phyloP scores from a whole-genome alignment of 2,329 filamentous ascomycete genomes.

The Cercospora sp. region DNA sequence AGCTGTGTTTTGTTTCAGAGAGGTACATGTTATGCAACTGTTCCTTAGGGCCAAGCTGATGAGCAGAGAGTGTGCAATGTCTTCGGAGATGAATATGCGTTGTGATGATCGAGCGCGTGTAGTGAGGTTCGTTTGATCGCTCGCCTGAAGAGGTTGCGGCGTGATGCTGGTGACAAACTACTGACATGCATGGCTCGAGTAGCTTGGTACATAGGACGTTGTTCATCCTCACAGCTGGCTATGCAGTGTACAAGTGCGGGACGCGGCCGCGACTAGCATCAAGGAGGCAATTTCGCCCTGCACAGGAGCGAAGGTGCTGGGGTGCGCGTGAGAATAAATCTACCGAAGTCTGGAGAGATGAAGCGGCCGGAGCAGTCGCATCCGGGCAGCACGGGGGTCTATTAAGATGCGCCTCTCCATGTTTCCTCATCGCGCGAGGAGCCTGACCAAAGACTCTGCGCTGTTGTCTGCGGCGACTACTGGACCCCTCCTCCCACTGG shows the following conservation, averaged over 20 bases:
- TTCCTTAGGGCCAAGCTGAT: neutral
- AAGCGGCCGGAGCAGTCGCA: neutral
- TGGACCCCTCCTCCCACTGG: neutral
- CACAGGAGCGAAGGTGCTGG: neutral
- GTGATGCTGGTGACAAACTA: neutral
- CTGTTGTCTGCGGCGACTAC: neutral
- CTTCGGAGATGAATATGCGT: neutral
- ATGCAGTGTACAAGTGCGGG: neutral
- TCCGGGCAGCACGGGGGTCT: neutral
- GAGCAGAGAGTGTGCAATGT: neutral
- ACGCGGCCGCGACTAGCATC: neutral
- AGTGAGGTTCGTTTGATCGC: neutral
- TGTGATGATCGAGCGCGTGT: too few relatives aligned
- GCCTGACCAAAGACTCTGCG: neutral
- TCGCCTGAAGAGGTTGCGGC: neutral
- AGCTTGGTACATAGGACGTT: neutral
- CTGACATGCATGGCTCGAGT: neutral
- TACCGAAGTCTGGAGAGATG: neutral
- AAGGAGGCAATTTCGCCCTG: neutral
- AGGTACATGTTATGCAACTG: neutral
- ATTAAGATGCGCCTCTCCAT: neutral
- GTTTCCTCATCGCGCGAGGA: neutral
- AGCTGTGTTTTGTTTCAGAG: neutral
- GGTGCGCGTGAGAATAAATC: neutral
- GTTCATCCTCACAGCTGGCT: neutral